phyloP scores from a whole-genome alignment of 441 rosid genomes.

The Viola pubescens region DNA sequence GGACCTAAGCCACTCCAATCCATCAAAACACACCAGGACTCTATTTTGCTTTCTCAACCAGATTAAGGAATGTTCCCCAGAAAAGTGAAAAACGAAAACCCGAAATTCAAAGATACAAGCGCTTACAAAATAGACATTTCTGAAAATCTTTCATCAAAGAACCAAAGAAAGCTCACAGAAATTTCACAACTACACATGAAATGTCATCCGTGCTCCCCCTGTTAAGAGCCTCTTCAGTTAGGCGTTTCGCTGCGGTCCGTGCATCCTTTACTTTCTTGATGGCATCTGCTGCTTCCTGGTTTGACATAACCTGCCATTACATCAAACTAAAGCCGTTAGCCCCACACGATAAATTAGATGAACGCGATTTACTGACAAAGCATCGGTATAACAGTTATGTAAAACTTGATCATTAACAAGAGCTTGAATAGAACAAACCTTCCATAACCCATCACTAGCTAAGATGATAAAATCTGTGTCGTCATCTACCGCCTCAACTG shows the following conservation, averaged over 20 bases:
- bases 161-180: constrained; percentile 26
- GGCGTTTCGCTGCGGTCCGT: constrained; percentile 65
- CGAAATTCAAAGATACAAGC: too few species aligned
- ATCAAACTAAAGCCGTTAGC: neutral
- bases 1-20: too few species aligned
- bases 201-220: constrained; percentile 77
- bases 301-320: constrained; percentile 63
- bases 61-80: too few species aligned
- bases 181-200: constrained; percentile 70
- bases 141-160: constrained; percentile 4
- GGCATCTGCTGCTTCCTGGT: constrained; percentile 73
- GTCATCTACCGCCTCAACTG: constrained; percentile 41
- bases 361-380: neutral
- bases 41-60: too few species aligned
- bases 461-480: constrained; percentile 58
- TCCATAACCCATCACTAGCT: constrained; percentile 95
- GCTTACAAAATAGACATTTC: neutral
- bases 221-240: constrained; percentile 65
- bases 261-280: constrained; percentile 66
- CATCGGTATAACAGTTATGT: neutral
- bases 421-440: constrained; percentile 32
- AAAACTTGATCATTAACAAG: neutral
- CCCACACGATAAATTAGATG: neutral
- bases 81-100: too few species aligned
- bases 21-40: too few species aligned